Evolutionary conservation across 352 stramenopile species (phyloP), one percentile per base, ranked within the genome.

Genomic region (Peronospora farinosa): DNA sequence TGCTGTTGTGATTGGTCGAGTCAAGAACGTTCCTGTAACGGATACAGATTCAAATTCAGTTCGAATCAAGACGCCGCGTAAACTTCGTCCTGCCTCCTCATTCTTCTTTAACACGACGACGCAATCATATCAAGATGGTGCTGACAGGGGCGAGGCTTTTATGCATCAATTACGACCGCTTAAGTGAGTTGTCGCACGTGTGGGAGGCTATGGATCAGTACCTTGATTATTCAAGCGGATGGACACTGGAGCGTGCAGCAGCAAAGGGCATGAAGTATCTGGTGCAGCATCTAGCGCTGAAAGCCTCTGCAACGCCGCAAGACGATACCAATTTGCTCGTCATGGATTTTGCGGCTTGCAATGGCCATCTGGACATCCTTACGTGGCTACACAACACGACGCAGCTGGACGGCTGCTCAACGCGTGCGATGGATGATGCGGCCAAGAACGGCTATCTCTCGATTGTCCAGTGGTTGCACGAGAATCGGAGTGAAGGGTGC

Each of bases 331-430:
- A 63, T 47, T 71, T 67, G 67, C 64, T 86, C 12, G 73, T 84
- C 25, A 86, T 88, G 74, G 78, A 86, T 47, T 88, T 86, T 47
- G 78, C 78, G 13, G 74, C 74, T 8, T 54, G 64, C 53, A 84
- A 81, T 41, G 78, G 74, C 25, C 72, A 88, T 47, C 35, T 87
- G 13, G 77, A 86, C 57, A 88, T 88, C 51, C 71, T 81, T 45
- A 68, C 47, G 51, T 81, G 68, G 67, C 57, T 81, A 27, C 65
- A 81, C 54, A 65, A 60, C 28, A 77, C 68, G 11, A 45, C 65
- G 40, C 61, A 65, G 36, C 47, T 83, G 4, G 75, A 57, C 40
- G 68, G 75, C 23, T 79, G 69, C 65, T 80, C 72, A 27, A 74
- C 69, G 17, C 60, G 72, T 32, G 72, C 72, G 2, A 78, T 83